phyloP scores from a whole-genome alignment of 208 protist species.

The Leishmania turanica region DNA sequence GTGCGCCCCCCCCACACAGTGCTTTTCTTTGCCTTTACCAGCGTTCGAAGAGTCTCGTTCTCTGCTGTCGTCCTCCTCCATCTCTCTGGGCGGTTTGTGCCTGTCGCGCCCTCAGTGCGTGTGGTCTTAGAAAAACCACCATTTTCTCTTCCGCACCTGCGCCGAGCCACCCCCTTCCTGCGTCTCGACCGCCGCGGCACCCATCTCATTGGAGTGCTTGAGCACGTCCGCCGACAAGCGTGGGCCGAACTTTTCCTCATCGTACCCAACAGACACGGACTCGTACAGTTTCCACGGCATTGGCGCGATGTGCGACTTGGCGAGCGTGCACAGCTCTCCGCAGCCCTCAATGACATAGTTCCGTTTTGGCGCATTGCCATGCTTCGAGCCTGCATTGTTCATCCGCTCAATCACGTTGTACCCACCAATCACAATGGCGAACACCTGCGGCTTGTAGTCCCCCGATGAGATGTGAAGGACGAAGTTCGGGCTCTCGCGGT shows the following conservation, averaged over 20 bases:
- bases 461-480: conserved; percentile 82
- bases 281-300: conserved; percentile 90
- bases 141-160: conserved; percentile 10
- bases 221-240: conserved; percentile 34
- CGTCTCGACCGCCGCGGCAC: conserved; percentile 2
- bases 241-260: conserved; percentile 83
- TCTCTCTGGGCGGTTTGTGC: not conserved
- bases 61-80: not conserved
- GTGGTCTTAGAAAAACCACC: conserved; percentile 33
- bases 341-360: conserved; percentile 77
- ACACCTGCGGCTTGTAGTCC: conserved; percentile 84
- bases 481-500: conserved; percentile 89
- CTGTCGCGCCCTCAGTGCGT: not conserved
- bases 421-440: conserved; percentile 83
- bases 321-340: conserved; percentile 88
- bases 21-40: not conserved
- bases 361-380: conserved; percentile 83
- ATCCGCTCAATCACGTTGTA: conserved; percentile 91
- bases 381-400: conserved; percentile 72
- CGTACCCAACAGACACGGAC: conserved; percentile 72
- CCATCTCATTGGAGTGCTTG: conserved; percentile 36
- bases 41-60: not conserved
- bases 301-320: conserved; percentile 78
- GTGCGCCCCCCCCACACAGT: not conserved
- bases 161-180: not conserved